Evolutionary conservation across 2,329 filamentous ascomycete genomes (phyloP).

Genomic region (Xylariaceae sp.): DNA sequence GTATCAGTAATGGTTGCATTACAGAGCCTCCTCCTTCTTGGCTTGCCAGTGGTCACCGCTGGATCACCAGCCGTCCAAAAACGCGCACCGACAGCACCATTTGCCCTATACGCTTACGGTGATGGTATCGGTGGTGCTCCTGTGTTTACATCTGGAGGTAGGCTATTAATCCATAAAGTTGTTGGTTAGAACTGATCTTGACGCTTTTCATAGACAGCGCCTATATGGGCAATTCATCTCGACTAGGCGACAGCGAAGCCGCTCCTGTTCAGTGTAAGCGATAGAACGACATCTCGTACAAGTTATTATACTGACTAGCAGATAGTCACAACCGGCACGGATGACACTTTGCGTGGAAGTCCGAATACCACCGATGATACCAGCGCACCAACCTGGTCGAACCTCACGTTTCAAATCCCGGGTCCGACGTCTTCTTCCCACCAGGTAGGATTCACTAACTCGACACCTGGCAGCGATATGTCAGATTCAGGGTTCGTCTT

Average conservation of each 20-base stretch:
- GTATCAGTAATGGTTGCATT: constrained; percentile 10
- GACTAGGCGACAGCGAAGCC: constrained; percentile 10
- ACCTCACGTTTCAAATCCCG: constrained; percentile 31
- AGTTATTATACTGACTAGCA: constrained; percentile 2
- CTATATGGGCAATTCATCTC: constrained; percentile 11
- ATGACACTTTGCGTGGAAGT: constrained; percentile 23
- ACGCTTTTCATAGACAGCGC: constrained; percentile 7
- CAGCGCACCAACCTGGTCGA: constrained; percentile 27
- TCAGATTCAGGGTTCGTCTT: constrained; percentile 27
- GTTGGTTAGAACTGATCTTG: not conserved
- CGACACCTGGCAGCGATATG: constrained; percentile 5
- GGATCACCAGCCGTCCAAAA: constrained; percentile 8
- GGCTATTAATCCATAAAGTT: constrained; percentile 1
- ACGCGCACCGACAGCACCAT: constrained; percentile 17
- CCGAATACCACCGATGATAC: constrained; percentile 27
- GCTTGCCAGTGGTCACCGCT: constrained; percentile 13
- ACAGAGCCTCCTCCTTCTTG: constrained; percentile 18
- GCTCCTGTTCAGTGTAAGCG: constrained; percentile 22
- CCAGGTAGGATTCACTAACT: constrained; percentile 25
- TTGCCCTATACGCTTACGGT: constrained; percentile 34
- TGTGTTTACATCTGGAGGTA: constrained; percentile 31
- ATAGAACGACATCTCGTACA: not conserved
- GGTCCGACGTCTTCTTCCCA: constrained; percentile 16
- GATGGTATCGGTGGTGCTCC: constrained; percentile 31
- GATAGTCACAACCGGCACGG: constrained; percentile 21